These are phyloP conservation scores for Sugiyamaella castrensis DNA, from an alignment of 1,139 yeast species.

Conservation along the genomic window DNA sequence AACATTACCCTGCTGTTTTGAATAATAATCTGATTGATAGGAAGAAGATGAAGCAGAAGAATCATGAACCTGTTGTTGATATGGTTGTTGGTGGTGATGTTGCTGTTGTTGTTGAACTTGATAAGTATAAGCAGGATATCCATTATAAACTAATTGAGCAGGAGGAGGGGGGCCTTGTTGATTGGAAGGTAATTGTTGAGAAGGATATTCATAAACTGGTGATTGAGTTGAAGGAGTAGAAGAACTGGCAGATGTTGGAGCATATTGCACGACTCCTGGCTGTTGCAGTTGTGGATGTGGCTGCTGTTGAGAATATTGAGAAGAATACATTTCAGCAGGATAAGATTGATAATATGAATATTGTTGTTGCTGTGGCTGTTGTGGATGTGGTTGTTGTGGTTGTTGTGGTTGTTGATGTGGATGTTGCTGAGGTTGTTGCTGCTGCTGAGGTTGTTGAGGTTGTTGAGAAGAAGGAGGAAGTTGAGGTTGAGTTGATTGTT, in stretches of 20 bases:
- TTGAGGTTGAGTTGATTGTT: constrained; percentile 11
- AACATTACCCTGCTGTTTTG: too few relatives aligned
- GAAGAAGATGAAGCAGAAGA: too few relatives aligned
- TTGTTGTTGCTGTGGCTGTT: constrained; percentile 11
- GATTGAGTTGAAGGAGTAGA: constrained; percentile 6
- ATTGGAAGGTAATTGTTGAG: too few relatives aligned
- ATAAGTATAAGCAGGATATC: constrained; percentile 9
- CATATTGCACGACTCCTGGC: background rate
- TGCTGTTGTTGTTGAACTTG: constrained; percentile 8
- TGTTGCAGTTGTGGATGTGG: constrained; percentile 12
- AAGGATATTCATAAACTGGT: constrained; percentile 5
- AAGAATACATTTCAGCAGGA: background rate
- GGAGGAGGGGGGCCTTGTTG: background rate
- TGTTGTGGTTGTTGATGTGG: constrained; percentile 13
- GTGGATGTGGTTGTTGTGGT: constrained; percentile 8
- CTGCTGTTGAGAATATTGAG: constrained; percentile 10
- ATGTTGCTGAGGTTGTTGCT: constrained; percentile 18
- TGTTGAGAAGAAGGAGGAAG: constrained; percentile 15
- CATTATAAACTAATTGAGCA: constrained; percentile 5
- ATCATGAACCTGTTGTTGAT: too few relatives aligned
- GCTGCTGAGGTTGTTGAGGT: constrained; percentile 16
- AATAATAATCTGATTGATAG: too few relatives aligned
- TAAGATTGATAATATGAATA: constrained; percentile 7
- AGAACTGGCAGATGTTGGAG: background rate
- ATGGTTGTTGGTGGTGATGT: background rate